Base-by-base conservation (phyloP, 306 rosid genomes). In the Vicia faba region DNA sequence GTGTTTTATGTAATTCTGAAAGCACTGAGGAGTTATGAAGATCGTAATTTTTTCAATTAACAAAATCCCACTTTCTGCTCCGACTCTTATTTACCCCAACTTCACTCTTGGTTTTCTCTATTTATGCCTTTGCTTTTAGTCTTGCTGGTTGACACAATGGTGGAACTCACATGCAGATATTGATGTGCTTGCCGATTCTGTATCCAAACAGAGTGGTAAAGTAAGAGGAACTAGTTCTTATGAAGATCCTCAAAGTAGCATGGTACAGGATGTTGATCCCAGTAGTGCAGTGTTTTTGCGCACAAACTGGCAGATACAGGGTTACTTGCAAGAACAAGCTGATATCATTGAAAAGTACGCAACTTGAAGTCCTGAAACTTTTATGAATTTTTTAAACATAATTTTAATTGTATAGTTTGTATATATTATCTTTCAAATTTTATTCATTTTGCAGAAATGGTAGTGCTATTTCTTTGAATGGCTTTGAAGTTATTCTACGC, bases 251-350 rank as follows among this genome's bases (percentile, higher is more conserved):
- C 70, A 80, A 28, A 77, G 79, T 64, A 77, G 74, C 78, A 75
- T 80, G 66, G 72, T 66, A 59, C 79, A 67, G 28, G 88, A 86
- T 69, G 73, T 54, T 72, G 91, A 86, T 72, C 68, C 85, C 43
- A 79, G 63, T 59, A 70, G 85, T 82, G 89, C 85, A 3, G 71
- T 77, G 66, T 92, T 86, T 72, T 80, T 92, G 51, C 84, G 89
- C 31, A 86, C 98, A 78, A 87, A 87, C 79, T 86, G 89, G 93
- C 98, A 92, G 86, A 79, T 89, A 46, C 96, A 92, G 82, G 96
- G 98, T 33, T 92, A 84, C 85, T 77, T 92, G 46, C 97, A 89
- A 74, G 96, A 88, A 81, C 93, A 88, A 78, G 96, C 98, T 80
- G 95, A 89, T 71, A 82, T 80, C 66, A 84, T 92, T 64, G 96